Percentiles rank a stretch among this genome's conserved stretches.
Evolutionary conservation across 129 eudicot species (phyloP).

Genomic region (Tanacetum coccineum): DNA sequence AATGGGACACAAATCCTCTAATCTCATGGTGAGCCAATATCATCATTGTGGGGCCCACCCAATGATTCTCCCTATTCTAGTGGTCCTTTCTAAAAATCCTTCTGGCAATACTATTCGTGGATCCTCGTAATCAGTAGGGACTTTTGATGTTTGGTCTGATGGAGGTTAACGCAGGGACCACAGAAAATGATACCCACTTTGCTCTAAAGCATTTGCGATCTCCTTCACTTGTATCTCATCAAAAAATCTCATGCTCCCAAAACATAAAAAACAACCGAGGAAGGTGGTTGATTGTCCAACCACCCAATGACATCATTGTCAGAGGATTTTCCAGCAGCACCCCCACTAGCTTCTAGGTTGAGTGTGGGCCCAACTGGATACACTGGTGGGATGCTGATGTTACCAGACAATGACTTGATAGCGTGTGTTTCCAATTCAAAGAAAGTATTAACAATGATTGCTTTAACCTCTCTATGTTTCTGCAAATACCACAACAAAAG

Average conservation of each 20-base stretch:
- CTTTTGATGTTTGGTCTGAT: not conserved
- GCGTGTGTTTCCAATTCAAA: constrained; percentile 23
- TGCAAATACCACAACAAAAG: not conserved
- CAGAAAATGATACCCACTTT: constrained; percentile 16
- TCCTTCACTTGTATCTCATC: constrained; percentile 18
- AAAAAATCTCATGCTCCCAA: constrained; percentile 20
- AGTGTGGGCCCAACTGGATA: constrained; percentile 21
- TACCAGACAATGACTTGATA: constrained; percentile 3
- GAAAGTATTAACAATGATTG: constrained; percentile 19
- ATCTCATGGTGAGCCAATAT: constrained; percentile 43
- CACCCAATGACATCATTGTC: constrained; percentile 11
- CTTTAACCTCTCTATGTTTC: constrained; percentile 10
- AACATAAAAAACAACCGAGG: constrained; percentile 23
- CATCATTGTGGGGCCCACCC: constrained; percentile 62
- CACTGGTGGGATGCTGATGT: constrained; percentile 10
- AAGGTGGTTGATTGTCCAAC: constrained; percentile 20
- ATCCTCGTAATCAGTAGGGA: constrained; percentile 24
- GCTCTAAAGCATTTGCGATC: constrained; percentile 24
- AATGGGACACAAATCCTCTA: constrained; percentile 51
- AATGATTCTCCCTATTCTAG: constrained; percentile 41
- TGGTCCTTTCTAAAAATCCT: constrained; percentile 45
- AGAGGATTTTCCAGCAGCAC: not conserved
- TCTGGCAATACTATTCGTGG: constrained; percentile 34
- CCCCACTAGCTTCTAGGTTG: constrained; percentile 10
- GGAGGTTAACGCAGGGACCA: constrained; percentile 21